phyloP scores from a whole-genome alignment of 2,329 filamentous ascomycete genomes.

The Penicillium sp. region DNA sequence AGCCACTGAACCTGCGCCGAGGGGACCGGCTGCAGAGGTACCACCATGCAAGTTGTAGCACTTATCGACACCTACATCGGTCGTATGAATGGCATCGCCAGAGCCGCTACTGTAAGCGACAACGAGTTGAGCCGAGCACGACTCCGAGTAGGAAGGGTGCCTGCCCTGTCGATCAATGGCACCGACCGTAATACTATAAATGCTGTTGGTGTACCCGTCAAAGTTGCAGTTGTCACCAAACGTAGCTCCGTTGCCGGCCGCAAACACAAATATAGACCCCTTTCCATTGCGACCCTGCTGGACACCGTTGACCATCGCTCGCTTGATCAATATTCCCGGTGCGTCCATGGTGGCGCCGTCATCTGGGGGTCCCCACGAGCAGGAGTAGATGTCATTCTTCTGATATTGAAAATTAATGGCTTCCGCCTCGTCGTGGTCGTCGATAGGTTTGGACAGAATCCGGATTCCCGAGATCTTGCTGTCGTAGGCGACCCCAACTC shows the following conservation, averaged over 20 bases:
- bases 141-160: slow-evolving; percentile 96
- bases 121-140: slow-evolving; percentile 89
- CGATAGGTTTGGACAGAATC: slow-evolving; percentile 85
- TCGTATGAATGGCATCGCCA: slow-evolving; percentile 88
- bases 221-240: slow-evolving; percentile 97
- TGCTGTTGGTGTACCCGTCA: slow-evolving; percentile 98
- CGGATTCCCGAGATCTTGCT: slow-evolving; percentile 85
- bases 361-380: slow-evolving; percentile 95
- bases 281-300: slow-evolving; percentile 78
- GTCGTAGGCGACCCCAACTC: slow-evolving; percentile 92
- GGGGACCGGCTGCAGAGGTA: slow-evolving; percentile 88
- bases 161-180: slow-evolving; percentile 79
- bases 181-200: slow-evolving; percentile 96
- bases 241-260: slow-evolving; percentile 84
- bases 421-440: slow-evolving; percentile 83
- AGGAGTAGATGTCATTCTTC: slow-evolving; percentile 94
- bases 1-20: slow-evolving; percentile 88
- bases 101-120: slow-evolving; percentile 94
- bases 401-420: slow-evolving; percentile 91
- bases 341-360: slow-evolving; percentile 92
- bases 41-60: slow-evolving; percentile 84
- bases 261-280: slow-evolving; percentile 94
- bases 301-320: slow-evolving; percentile 85
- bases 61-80: slow-evolving; percentile 76
- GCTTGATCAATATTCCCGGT: slow-evolving; percentile 78